phyloP scores from a whole-genome alignment of 345 rosid species.

The Rhodamnia rubescens region DNA sequence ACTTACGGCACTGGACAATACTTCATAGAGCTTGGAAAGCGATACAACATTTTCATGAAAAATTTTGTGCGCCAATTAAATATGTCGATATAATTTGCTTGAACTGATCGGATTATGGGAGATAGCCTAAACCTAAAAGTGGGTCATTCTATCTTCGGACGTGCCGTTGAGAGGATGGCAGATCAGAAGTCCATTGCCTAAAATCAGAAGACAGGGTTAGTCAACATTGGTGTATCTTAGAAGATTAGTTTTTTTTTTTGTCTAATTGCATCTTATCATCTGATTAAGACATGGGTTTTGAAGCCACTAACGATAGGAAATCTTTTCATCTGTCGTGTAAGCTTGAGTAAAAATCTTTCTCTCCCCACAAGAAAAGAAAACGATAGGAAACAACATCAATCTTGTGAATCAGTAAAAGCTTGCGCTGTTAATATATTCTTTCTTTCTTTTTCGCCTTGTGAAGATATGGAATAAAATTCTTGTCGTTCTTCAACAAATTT shows the following conservation, averaged over 20 bases:
- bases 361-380: slow-evolving; percentile 2
- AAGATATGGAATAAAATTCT: background rate
- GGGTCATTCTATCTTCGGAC: background rate
- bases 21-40: background rate
- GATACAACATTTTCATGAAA: background rate
- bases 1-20: background rate
- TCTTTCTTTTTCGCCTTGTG: background rate
- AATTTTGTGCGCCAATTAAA: background rate
- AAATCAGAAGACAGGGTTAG: background rate
- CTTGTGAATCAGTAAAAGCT: background rate
- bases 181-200: background rate
- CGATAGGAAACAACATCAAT: background rate
- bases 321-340: background rate
- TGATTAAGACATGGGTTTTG: background rate
- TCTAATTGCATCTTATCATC: background rate
- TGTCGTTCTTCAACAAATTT: background rate
- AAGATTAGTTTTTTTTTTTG: background rate
- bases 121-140: background rate
- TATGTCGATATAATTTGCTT: background rate
- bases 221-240: background rate
- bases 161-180: background rate
- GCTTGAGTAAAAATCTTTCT: background rate
- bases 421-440: too few species aligned
- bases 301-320: too few species aligned
- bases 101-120: background rate